Base-by-base conservation (phyloP, 345 rosid genomes). In the Salix koriyanagi region DNA sequence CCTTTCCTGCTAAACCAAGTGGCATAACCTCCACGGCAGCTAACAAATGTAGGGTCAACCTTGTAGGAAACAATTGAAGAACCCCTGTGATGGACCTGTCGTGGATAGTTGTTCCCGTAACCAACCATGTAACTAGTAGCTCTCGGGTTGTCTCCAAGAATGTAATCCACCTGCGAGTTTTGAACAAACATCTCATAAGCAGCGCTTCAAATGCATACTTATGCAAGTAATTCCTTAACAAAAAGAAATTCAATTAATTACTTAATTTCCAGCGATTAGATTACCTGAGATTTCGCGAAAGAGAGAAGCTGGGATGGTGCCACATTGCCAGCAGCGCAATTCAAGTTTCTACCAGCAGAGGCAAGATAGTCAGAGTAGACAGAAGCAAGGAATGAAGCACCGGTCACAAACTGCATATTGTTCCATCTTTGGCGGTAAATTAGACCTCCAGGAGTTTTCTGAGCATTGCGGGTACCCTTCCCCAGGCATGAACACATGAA, bases 51-150 rank as follows among this genome's bases (percentile, higher is more conserved):
- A 26, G 90, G 86, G 67, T 92, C 81, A 4, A 82, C 90, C 90
- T 94, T 91, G 42, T 80, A 54, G 62, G 99, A 94, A 75, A 92
- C 97, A 46, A 96, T 96, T 4, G 99, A 96, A 10, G 99, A 91
- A 41, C 83, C 99, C 50, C 99, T 77, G 79, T 96, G 99, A 75
- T 96, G 99, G 73, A 94, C 97, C 79, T 90, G 91, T 70, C 87
- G 84, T 2, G 99, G 99, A 78, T 86, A 96, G 79, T 94, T 94
- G 91, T 88, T 91, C 41, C 99, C 98, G 66, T 93, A 96, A 0
- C 98, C 99, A 50, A 96, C 97, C 99, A 96, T 91, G 79, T 96
- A 96, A 72, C 98, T 94, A 5, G 97, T 96, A 15, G 94, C 97
- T 82, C 97, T 87, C 0, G 99, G 99, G 80, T 96, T 96, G 84